Base-by-base conservation (phyloP, 1,139 yeast genomes). In the Candida mesenterica region DNA sequence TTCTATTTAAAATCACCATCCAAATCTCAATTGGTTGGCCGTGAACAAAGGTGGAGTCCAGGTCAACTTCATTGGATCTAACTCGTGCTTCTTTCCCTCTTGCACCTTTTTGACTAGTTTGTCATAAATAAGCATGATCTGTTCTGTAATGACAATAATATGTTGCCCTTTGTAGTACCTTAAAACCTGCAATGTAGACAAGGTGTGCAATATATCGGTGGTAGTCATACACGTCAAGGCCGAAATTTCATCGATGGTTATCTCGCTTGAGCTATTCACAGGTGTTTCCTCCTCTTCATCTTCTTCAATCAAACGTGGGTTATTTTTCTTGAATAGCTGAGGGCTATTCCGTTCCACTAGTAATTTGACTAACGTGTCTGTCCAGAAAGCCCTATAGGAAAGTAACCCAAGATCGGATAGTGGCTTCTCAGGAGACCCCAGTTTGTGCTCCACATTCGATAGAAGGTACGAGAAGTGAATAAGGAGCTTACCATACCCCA, bases 31-130 rank as follows among this genome's bases (percentile, higher is more conserved):
- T 66, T 92, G 97, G 38, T 95, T 90, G 15, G 97, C 96, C 1
- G 97, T 90, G 57, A 92, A 92, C 15, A 86, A 82, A 0, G 99
- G 99, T 4, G 98, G 97, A 44, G 85, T 85, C 99, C 99, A 92
- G 24, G 72, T 68, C 40, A 92, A 68, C 49, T 76, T 77, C 4
- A 70, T 61, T 0, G 96, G 82, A 49, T 86, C 90, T 41, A 92
- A 74, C 39, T 79, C 75, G 52, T 87, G 92, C 50, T 83, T 79
- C 60, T 87, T 85, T 63, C 85, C 85, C 22, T 69, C 75, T 43
- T 61, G 62, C 8, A 70, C 65, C 47, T 68, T 69, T 52, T 75
- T 75, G 48, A 77, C 74, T 47, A 86, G 62, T 54, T 78, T 81
- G 14, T 90, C 94, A 55, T 89, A 87, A 54, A 85, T 74, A 36